These are phyloP conservation scores for Diaporthe vaccinii DNA, from an alignment of 2,329 filamentous ascomycete genomes.

Conservation along the genomic window DNA sequence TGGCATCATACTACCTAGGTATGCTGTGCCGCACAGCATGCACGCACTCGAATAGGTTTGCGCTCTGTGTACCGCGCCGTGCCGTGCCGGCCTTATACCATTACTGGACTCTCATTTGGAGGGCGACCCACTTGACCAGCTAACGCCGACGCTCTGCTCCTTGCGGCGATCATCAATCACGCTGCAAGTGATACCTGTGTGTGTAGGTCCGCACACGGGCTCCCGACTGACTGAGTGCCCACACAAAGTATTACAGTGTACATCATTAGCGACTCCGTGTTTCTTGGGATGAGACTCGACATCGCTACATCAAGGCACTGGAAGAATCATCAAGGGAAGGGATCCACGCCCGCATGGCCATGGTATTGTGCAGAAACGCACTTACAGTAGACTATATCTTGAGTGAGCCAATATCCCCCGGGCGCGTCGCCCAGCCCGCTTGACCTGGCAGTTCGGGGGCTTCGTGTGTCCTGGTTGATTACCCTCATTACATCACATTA, in stretches of 20 bases:
- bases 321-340: background rate
- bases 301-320: constrained; percentile 2
- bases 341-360: constrained; percentile 1
- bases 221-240: background rate
- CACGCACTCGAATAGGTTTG: background rate
- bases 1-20: background rate
- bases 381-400: too few species aligned
- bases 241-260: background rate
- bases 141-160: constrained; percentile 1
- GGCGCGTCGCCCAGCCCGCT: background rate
- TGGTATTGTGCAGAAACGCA: background rate
- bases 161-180: constrained; percentile 28
- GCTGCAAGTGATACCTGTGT: background rate
- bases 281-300: constrained; percentile 36
- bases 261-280: background rate
- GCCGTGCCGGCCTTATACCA: background rate
- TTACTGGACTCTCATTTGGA: background rate
- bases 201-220: background rate
- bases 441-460: background rate
- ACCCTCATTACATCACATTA: constrained; percentile 29
- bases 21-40: background rate
- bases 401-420: background rate
- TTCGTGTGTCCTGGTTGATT: background rate
- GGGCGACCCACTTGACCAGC: background rate
- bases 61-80: background rate